Evolutionary conservation across 306 rosid species (phyloP).

Genomic region (Cucumis sativus): DNA sequence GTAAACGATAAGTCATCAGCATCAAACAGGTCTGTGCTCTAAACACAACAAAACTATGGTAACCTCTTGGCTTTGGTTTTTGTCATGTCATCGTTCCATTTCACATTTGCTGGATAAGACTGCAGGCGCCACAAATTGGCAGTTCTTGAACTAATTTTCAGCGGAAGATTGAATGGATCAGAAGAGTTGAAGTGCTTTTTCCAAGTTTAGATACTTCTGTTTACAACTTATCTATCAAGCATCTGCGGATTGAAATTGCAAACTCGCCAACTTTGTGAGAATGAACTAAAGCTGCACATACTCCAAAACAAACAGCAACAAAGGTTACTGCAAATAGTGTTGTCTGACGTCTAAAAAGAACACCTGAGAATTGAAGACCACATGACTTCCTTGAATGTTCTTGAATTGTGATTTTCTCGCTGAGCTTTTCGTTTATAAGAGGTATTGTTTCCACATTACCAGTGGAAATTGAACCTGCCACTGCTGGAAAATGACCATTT

Average conservation of each 20-base stretch:
- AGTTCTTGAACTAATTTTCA: not conserved
- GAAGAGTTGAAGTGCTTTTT: not conserved
- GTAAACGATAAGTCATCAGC: not conserved
- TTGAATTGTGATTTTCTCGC: constrained; percentile 23
- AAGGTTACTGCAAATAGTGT: constrained; percentile 36
- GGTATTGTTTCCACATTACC: constrained; percentile 37
- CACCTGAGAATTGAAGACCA: constrained; percentile 16
- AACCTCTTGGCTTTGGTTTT: not conserved
- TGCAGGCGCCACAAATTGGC: not conserved
- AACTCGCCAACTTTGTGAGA: constrained; percentile 60
- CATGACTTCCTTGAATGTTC: constrained; percentile 25
- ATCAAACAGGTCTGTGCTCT: not conserved
- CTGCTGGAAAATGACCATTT: constrained; percentile 22
- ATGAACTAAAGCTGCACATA: constrained; percentile 68
- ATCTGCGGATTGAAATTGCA: constrained; percentile 68
- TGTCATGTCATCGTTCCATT: not conserved
- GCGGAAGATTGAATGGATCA: not conserved
- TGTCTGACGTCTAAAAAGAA: constrained; percentile 27
- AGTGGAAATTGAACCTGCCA: constrained; percentile 14
- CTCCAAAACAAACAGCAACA: constrained; percentile 54
- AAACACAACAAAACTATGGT: not conserved
- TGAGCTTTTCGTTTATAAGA: constrained; percentile 33
- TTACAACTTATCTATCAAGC: constrained; percentile 39
- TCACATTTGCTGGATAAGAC: not conserved
- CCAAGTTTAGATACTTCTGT: not conserved